A percentile compares a stretch with the other conserved stretches of the same genome.
Conservation (phyloP, 768 basidiomycete genomes). For the Crassisporium funariophilum region DNA sequence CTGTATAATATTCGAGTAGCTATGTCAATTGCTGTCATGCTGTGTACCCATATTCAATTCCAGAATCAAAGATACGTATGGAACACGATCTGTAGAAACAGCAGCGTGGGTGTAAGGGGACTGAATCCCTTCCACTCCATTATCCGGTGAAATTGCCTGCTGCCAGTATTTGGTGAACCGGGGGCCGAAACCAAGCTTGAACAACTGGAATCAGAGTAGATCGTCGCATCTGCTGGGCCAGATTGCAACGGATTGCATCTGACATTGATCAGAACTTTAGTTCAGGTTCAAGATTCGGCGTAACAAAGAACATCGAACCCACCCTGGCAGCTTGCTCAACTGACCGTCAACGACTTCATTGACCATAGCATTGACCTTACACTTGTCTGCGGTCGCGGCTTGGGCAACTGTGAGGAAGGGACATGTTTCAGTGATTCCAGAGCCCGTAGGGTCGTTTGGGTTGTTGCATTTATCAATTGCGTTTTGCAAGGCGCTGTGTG, state of each 20-base stretch:
- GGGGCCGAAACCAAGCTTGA: conserved; percentile 7
- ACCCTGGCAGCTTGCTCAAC: conserved; percentile 33
- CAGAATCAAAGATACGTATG: background rate
- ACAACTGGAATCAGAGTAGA: conserved; percentile 32
- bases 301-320: background rate
- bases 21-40: conserved; percentile 2
- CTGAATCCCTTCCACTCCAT: too few relatives aligned
- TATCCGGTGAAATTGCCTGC: too few relatives aligned
- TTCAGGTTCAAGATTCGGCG: background rate
- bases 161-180: too few relatives aligned
- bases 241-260: conserved; percentile 43
- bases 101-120: too few relatives aligned
- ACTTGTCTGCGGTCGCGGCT: conserved; percentile 26
- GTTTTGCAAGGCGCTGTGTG: conserved; percentile 38
- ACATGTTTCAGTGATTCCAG: conserved; percentile 41
- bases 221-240: conserved; percentile 39
- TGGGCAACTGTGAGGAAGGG: conserved; percentile 36
- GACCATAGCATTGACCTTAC: conserved; percentile 35
- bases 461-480: conserved; percentile 50
- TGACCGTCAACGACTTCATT: conserved; percentile 26
- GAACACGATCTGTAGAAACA: too few relatives aligned
- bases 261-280: background rate
- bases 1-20: conserved; percentile 1
- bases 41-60: background rate
- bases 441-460: conserved; percentile 36